Evolutionary conservation across 2,329 filamentous ascomycete genomes (phyloP).

Genomic region (Lecanicillium sp.): DNA sequence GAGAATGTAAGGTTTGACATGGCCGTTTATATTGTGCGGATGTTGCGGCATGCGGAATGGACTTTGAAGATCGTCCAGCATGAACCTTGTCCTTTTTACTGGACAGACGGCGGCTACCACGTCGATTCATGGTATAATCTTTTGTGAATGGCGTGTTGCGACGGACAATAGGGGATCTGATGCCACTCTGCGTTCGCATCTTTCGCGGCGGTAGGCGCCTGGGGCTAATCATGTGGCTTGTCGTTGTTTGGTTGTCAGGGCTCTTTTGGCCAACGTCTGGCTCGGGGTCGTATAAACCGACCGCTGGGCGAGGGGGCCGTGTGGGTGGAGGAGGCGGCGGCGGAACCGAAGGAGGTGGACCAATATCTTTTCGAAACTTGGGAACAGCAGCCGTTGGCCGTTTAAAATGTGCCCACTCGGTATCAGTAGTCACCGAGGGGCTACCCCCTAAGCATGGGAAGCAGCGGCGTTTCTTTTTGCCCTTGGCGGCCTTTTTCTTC

Average conservation of each 20-base stretch:
- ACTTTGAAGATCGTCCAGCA: no score
- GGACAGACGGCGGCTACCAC: background rate
- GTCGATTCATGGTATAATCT: background rate
- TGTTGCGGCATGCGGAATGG: constrained; percentile 4
- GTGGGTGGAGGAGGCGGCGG: constrained; percentile 7
- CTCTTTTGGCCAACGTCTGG: background rate
- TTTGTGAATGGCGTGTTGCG: constrained; percentile 1
- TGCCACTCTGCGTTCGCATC: background rate
- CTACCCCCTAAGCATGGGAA: constrained; percentile 21
- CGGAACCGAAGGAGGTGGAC: constrained; percentile 3
- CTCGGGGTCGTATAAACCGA: constrained; percentile 6
- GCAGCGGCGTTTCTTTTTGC: constrained; percentile 14
- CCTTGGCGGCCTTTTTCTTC: constrained; percentile 5
- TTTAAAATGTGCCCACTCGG: constrained; percentile 16
- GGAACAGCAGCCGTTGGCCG: constrained; percentile 5
- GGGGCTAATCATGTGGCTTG: constrained; percentile 7
- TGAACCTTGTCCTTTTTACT: no score
- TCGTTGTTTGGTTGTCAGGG: constrained; percentile 1
- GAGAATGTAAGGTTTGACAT: background rate
- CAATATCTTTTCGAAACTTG: constrained; percentile 4
- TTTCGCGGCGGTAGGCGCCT: constrained; percentile 4
- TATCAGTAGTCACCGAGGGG: constrained; percentile 15
- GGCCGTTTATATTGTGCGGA: constrained; percentile 4
- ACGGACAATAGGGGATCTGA: background rate
- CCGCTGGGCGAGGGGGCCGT: constrained; percentile 7